These are phyloP conservation scores for Mycena metata DNA, from an alignment of 768 basidiomycete species.

Conservation along the genomic window DNA sequence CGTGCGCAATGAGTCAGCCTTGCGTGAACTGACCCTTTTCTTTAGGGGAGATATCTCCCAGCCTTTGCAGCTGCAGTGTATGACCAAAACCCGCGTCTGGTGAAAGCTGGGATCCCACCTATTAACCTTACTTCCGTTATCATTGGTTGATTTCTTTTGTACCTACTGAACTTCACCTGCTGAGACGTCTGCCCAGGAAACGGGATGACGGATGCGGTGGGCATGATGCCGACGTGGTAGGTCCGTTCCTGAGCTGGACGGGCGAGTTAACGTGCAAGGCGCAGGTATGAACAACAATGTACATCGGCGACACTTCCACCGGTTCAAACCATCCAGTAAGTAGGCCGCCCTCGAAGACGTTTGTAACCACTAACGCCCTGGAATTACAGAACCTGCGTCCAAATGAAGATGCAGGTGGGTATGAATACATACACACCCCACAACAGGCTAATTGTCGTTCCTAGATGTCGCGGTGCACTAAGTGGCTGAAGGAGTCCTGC, in stretches of 20 bases:
- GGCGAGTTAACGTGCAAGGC: background rate
- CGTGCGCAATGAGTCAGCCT: background rate
- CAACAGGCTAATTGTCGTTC: background rate
- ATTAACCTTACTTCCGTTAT: constrained; percentile 61
- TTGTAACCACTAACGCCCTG: too few relatives aligned
- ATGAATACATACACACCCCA: background rate
- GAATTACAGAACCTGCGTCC: constrained; percentile 36
- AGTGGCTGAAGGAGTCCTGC: constrained; percentile 55
- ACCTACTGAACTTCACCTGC: background rate
- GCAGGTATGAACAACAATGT: constrained; percentile 59
- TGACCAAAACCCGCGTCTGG: constrained; percentile 59
- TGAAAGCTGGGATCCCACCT: constrained; percentile 59
- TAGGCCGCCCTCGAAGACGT: too few relatives aligned
- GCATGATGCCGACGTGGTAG: constrained; percentile 30
- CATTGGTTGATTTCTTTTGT: constrained; percentile 50
- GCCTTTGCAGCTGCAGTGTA: constrained; percentile 63
- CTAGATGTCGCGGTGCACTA: constrained; percentile 57
- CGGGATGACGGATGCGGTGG: constrained; percentile 53
- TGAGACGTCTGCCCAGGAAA: constrained; percentile 49
- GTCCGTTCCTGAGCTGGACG: background rate
- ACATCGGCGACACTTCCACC: constrained; percentile 45
- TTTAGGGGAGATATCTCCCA: constrained; percentile 65
- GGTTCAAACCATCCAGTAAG: constrained; percentile 50
- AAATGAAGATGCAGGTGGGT: constrained; percentile 57
- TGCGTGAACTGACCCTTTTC: too few relatives aligned